Conservation (phyloP, 1,284 basidiomycete species). For the Porodaedalea pini region DNA sequence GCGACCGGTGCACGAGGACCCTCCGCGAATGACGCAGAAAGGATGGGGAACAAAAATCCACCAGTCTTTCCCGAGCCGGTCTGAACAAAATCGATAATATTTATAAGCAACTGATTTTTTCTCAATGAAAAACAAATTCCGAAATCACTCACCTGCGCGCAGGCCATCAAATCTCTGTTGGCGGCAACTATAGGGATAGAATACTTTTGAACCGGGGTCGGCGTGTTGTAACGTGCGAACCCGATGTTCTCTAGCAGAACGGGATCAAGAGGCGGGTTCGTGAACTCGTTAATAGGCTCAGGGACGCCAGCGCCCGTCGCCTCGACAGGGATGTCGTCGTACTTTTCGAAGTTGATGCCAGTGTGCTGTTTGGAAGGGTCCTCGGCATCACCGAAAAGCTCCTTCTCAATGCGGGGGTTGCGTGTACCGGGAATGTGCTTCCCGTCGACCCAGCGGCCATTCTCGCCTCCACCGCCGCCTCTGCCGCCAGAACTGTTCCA, state of each 20-base stretch:
- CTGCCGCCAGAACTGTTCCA: conserved; percentile 43
- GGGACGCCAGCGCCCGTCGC: conserved; percentile 95
- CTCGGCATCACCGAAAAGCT: conserved; percentile 88
- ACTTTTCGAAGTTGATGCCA: conserved; percentile 99
- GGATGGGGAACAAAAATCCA: conserved; percentile 98
- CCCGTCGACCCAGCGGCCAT: conserved; percentile 87
- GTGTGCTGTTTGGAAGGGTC: conserved; percentile 88
- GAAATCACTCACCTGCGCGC: conserved; percentile 76
- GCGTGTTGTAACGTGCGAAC: conserved; percentile 89
- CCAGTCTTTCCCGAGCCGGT: conserved; percentile 99
- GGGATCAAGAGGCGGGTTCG: conserved; percentile 85
- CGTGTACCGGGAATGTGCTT: conserved; percentile 78
- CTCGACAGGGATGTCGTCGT: conserved; percentile 99
- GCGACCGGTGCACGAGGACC: conserved; percentile 75
- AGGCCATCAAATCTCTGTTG: conserved; percentile 96
- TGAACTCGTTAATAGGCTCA: conserved; percentile 88
- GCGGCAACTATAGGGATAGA: conserved; percentile 97
- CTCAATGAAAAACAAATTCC: conserved; percentile 3
- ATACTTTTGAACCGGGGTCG: conserved; percentile 99
- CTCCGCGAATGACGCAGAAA: conserved; percentile 87
- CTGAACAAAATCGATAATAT: conserved; percentile 38
- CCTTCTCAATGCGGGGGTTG: conserved; percentile 89
- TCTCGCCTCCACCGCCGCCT: conserved; percentile 40
- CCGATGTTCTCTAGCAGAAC: conserved; percentile 95
- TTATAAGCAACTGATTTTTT: conserved; percentile 1